Base-by-base conservation (phyloP, 371 early-diverging fungal species). In the Rhizomucor pusillus region DNA sequence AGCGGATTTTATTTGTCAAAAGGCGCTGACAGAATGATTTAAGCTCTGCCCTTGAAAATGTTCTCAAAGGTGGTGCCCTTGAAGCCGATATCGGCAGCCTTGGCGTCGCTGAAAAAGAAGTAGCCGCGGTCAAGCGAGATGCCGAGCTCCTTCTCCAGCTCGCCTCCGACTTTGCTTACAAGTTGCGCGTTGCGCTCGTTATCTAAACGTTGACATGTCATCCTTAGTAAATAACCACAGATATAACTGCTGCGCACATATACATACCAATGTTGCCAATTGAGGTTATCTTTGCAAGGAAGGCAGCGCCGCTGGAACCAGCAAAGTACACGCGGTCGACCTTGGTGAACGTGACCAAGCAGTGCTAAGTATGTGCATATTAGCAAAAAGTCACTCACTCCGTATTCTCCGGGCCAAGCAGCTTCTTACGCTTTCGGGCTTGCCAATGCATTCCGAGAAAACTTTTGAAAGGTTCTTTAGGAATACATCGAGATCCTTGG, bases 351-450 rank as follows among this genome's bases (percentile, higher is more conserved):
- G 69, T 67, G n/a, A 77, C 74, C 48, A 73, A 50, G 56, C 77
- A 77, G 50, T 55, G 65, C 74, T 73, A 29, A 45, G 4, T 29
- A 35, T 22, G 7, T 5, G 41, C 7, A 24, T 19, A 37, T 34
- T n/a, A 52, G 43, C 22, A 41, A 35, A 20, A 35, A 19, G 18
- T 49, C 1, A 11, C 43, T 12, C 22, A 41, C 2, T 22, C 19
- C 9, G 29, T 34, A 19, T 22, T n/a, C n/a, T n/a, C 23, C 20
- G 36, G 16, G n/a, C 29, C 23, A 51, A 22, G 52, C 52, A 12
- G 22, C 89, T 76, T 86, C 93, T 84, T 94, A 77, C 73, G 34
- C 47, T 44, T 49, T 77, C 77, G 13, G 77, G 77, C 41, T 73
- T 77, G 35, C 74, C 77, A 41, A 77, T 73, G 19, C 48, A 53